Evolutionary conservation across 1,139 yeast genomes (phyloP).

Genomic region (Hanseniaspora uvarum): DNA sequence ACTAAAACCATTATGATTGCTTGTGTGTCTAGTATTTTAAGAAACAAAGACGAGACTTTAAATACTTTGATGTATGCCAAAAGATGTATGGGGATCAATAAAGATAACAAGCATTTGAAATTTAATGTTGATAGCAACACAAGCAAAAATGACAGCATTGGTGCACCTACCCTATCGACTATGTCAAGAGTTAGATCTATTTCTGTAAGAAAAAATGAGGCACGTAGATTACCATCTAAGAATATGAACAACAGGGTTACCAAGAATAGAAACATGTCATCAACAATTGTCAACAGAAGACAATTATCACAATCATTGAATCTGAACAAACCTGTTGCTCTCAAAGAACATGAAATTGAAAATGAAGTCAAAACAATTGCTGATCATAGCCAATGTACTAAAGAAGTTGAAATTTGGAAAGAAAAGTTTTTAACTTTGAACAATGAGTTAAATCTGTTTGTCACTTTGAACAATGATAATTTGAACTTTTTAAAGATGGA

Average conservation of each 20-base stretch:
- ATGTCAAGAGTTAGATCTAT: slow-evolving; percentile 11
- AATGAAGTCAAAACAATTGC: not conserved
- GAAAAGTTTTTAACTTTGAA: slow-evolving; percentile 11
- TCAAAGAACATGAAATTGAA: not conserved
- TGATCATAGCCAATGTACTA: not conserved
- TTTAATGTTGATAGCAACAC: not conserved
- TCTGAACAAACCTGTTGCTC: not conserved
- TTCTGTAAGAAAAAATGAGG: slow-evolving; percentile 3
- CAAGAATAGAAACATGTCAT: not conserved
- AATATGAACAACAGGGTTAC: not conserved
- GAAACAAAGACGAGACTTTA: slow-evolving; percentile 82
- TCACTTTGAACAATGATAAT: not conserved
- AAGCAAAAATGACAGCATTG: not conserved
- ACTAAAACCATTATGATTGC: slow-evolving; percentile 94
- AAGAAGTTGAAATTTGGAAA: slow-evolving; percentile 3
- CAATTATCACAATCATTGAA: not conserved
- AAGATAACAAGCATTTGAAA: slow-evolving; percentile 9
- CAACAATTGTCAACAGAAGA: not conserved
- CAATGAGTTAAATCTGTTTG: slow-evolving; percentile 10
- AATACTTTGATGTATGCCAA: slow-evolving; percentile 85
- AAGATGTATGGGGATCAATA: slow-evolving; percentile 81
- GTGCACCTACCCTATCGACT: slow-evolving; percentile 11
- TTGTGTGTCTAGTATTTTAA: slow-evolving; percentile 76
- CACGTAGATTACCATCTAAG: not conserved
- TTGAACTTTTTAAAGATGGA: slow-evolving; percentile 6